Evolutionary conservation across 2,329 filamentous ascomycete genomes (phyloP), one percentile per base, ranked within the genome.

Genomic region (Trichoderma cornu-damae): DNA sequence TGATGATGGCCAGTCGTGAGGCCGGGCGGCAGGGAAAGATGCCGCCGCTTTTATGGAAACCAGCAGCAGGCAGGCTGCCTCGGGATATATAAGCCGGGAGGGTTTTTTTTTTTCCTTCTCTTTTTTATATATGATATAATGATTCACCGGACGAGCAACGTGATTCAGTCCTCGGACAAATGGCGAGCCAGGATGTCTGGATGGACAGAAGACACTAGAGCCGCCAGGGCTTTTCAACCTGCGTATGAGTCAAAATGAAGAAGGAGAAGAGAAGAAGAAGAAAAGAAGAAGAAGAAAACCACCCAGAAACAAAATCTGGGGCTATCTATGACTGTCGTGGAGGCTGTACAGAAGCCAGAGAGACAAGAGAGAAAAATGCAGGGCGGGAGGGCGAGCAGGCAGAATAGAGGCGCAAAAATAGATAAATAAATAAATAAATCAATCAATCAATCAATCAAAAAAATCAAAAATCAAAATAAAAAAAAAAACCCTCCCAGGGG

Each of bases 1-100:
- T 32, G 46, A 50, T 46, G 37, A 24, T 9, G 50, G 54, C 44
- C 54, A 43, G 44, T 44, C 54, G 44, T 50, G 44, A 50, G 54
- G 46, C 37, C 50, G 46, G 38, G 35, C 6, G 47, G 32, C 18
- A 37, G 47, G 22, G 51, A 38, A 42, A 42, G 40, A 32, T 46
- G 51, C 40, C 18, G 42, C 24, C n/a, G 24, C 30, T 34, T 43
- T 26, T 46, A 37, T 46, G 30, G 51, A 54, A 24, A 18, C 40
- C 30, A 54, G 32, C 30, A 54, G 32, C 42, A 54, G 32, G 24
- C 22, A 18, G 22, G 22, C 43, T 6, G 24, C 35, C 18, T 40
- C 24, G 35, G n/a, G 48, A 42, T 51, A 51, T 51, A 51, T n/a
- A n/a, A n/a, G n/a, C n/a, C n/a, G n/a, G n/a, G n/a, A n/a, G n/a